Conservation (phyloP, 176 grass and related monocot species). For the Elymus sibiricus region DNA sequence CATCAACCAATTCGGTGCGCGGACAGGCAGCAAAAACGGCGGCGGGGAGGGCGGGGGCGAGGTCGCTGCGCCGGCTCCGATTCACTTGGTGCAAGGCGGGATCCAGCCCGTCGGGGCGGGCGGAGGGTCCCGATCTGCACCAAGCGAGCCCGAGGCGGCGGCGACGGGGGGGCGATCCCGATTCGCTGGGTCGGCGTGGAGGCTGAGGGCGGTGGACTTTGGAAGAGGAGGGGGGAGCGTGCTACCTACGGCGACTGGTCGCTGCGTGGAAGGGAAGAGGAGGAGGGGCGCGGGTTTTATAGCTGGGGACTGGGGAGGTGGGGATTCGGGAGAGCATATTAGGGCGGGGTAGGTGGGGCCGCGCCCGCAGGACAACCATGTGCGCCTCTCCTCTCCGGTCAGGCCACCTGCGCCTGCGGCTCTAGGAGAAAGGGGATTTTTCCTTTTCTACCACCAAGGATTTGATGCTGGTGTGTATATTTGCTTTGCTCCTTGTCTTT, state of each 20-base stretch:
- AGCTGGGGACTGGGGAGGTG: background rate
- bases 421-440: background rate
- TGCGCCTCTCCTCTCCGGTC: background rate
- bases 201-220: background rate
- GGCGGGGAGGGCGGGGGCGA: background rate
- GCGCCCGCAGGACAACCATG: background rate
- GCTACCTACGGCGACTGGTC: conserved; percentile 19
- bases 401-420: background rate
- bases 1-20: background rate
- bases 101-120: conserved; percentile 51
- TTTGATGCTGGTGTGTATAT: background rate
- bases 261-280: background rate
- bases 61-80: conserved; percentile 77
- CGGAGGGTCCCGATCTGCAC: conserved; percentile 99
- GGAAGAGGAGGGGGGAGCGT: background rate
- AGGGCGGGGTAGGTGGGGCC: conserved; percentile 22
- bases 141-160: conserved; percentile 98
- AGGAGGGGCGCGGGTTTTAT: conserved; percentile 18
- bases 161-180: conserved; percentile 8
- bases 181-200: background rate
- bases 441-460: background rate
- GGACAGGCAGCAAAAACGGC: background rate
- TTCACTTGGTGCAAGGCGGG: conserved; percentile 99
- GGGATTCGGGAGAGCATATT: conserved; percentile 19
- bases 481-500: background rate